A percentile compares a stretch with the other conserved stretches of the same genome.
Evolutionary conservation across 805 yeast genomes (phyloP).

Genomic region (Saccharomycopsis selenospora): DNA sequence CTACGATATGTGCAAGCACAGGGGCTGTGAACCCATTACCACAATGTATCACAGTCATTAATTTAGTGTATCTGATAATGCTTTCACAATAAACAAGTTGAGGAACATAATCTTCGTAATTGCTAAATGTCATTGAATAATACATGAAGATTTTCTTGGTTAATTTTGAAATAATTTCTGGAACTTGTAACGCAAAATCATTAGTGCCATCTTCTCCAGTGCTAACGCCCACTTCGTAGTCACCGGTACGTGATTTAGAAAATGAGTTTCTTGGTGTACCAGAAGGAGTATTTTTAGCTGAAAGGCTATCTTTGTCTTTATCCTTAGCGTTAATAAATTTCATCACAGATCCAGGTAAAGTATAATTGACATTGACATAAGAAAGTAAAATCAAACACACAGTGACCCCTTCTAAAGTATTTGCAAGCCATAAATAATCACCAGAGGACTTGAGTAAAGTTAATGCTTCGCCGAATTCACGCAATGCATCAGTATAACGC

Average conservation of each 20-base stretch:
- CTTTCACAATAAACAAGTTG: conserved; percentile 72
- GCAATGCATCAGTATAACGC: conserved; percentile 59
- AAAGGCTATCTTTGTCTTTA: conserved; percentile 6
- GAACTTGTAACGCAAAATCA: conserved; percentile 21
- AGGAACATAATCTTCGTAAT: conserved; percentile 72
- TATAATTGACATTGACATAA: conserved; percentile 46
- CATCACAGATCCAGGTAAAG: conserved; percentile 32
- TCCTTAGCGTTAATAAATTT: conserved; percentile 18
- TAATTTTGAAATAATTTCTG: conserved; percentile 34
- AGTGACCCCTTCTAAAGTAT: conserved; percentile 77
- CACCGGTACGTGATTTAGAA: conserved; percentile 11
- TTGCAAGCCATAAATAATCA: conserved; percentile 84
- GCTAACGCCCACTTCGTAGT: background rate
- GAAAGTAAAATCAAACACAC: conserved; percentile 57
- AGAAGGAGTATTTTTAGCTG: conserved; percentile 26
- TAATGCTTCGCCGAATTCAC: conserved; percentile 69
- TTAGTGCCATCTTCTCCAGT: conserved; percentile 15
- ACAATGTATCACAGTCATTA: conserved; percentile 46
- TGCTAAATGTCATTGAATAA: conserved; percentile 46
- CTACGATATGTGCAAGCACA: conserved; percentile 40
- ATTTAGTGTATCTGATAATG: conserved; percentile 52
- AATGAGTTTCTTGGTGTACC: conserved; percentile 46
- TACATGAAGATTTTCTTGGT: conserved; percentile 34
- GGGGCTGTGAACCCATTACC: conserved; percentile 41
- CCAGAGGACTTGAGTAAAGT: conserved; percentile 48